phyloP scores from a whole-genome alignment of 2,329 filamentous ascomycete species.

The Grosmannia huntii region DNA sequence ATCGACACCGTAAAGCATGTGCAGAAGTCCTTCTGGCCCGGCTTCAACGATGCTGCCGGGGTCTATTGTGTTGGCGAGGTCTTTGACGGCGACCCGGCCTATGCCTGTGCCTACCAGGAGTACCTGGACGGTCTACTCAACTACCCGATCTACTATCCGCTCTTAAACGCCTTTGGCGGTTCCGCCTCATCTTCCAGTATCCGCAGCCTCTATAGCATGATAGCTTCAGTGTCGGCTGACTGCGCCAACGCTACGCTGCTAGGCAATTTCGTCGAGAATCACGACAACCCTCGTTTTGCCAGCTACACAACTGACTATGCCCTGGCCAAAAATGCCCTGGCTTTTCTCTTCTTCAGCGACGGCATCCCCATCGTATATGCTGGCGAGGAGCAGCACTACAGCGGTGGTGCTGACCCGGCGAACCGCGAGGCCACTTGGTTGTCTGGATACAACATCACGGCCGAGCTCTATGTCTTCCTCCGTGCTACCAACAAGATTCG shows the following conservation, averaged over 20 bases:
- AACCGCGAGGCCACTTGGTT: slow-evolving; percentile 49
- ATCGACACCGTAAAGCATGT: slow-evolving; percentile 52
- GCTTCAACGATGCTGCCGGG: slow-evolving; percentile 38
- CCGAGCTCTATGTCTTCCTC: slow-evolving; percentile 37
- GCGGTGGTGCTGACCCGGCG: slow-evolving; percentile 31
- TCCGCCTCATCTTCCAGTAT: slow-evolving; percentile 20
- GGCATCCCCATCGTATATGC: slow-evolving; percentile 54
- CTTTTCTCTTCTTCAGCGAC: slow-evolving; percentile 42
- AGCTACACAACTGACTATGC: slow-evolving; percentile 37
- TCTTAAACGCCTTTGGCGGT: slow-evolving; percentile 22
- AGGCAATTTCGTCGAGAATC: slow-evolving; percentile 44
- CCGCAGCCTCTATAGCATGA: slow-evolving; percentile 25
- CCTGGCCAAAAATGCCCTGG: slow-evolving; percentile 46
- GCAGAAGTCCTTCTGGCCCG: slow-evolving; percentile 43
- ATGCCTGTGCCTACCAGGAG: slow-evolving; percentile 38
- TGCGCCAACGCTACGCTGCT: slow-evolving; percentile 33
- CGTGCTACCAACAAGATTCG: slow-evolving; percentile 18
- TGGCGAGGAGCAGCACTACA: slow-evolving; percentile 50
- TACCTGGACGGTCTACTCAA: slow-evolving; percentile 46
- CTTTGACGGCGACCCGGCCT: slow-evolving; percentile 36
- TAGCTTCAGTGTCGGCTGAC: slow-evolving; percentile 19
- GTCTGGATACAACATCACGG: slow-evolving; percentile 31
- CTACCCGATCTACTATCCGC: slow-evolving; percentile 34
- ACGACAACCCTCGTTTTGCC: slow-evolving; percentile 43
- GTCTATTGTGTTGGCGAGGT: slow-evolving; percentile 51